phyloP scores from a whole-genome alignment of 1,284 basidiomycete species.

The Ceratobasidium sp. region DNA sequence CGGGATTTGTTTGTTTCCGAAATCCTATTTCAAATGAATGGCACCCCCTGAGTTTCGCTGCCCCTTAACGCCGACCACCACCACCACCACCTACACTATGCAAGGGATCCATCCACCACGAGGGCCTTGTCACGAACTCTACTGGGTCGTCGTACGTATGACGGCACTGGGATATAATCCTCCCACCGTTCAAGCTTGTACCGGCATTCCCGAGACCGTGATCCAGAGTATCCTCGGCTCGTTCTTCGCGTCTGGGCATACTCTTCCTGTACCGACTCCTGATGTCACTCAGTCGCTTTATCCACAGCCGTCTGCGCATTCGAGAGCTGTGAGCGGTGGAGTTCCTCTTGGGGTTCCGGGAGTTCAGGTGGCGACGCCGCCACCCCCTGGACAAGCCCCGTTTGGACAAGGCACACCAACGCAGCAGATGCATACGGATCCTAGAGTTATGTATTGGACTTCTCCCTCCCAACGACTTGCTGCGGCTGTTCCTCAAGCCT shows the following conservation, averaged over 20 bases:
- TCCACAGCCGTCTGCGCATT: not conserved
- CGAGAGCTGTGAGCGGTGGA: too few relatives aligned
- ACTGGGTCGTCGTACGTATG: not conserved
- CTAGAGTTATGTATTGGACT: too few relatives aligned
- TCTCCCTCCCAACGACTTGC: too few relatives aligned
- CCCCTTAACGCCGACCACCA: not conserved
- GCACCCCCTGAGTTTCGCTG: not conserved
- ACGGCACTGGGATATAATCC: slow-evolving; percentile 8
- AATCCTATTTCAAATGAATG: not conserved
- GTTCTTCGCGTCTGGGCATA: slow-evolving; percentile 3
- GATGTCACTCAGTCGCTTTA: not conserved
- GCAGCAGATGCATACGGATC: too few relatives aligned
- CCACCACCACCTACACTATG: not conserved
- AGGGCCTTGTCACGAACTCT: not conserved
- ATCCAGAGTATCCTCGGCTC: not conserved
- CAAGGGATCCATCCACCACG: not conserved
- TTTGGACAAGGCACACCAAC: too few relatives aligned
- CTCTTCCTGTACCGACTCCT: not conserved
- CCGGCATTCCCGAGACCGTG: not conserved
- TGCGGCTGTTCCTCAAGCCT: too few relatives aligned
- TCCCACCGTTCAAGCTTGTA: not conserved
- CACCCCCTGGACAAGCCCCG: not conserved
- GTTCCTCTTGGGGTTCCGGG: not conserved
- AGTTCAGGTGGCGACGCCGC: slow-evolving; percentile 1
- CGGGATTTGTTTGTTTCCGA: not conserved